Conservation (phyloP, 306 rosid genomes). For the Pyrus betulifolia region DNA sequence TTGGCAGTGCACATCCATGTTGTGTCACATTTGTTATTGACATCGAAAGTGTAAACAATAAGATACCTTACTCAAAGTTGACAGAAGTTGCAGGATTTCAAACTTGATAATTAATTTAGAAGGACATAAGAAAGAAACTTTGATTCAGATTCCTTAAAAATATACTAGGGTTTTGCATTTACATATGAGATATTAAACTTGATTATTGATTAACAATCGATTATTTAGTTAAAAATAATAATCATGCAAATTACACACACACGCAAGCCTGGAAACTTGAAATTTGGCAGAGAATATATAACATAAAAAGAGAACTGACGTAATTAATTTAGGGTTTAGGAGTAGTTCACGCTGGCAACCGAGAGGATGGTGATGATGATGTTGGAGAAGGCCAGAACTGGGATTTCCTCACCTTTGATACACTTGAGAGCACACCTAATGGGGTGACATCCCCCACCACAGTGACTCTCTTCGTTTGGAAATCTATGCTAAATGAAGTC, state of each 20-base stretch:
- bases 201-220: slow-evolving; percentile 3
- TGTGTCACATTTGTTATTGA: not conserved
- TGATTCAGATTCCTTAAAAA: not conserved
- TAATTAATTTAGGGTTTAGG: not conserved
- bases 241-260: slow-evolving; percentile 11
- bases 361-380: slow-evolving; percentile 31
- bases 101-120: not conserved
- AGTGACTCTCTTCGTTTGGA: slow-evolving; percentile 68
- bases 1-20: not conserved
- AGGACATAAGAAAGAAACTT: not conserved
- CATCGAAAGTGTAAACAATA: not conserved
- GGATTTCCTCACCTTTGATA: slow-evolving; percentile 80
- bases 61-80: not conserved
- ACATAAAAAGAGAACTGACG: not conserved
- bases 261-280: not conserved
- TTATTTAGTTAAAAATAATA: not conserved
- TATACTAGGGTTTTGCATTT: not conserved
- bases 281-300: not conserved
- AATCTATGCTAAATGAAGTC: slow-evolving; percentile 70
- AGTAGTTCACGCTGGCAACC: slow-evolving; percentile 31
- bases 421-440: slow-evolving; percentile 55
- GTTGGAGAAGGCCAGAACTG: slow-evolving; percentile 63
- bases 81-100: not conserved
- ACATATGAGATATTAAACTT: slow-evolving; percentile 9
- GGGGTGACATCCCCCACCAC: slow-evolving; percentile 72